phyloP scores from a whole-genome alignment of 2,329 filamentous ascomycete species.

The Colletotrichum tropicale region DNA sequence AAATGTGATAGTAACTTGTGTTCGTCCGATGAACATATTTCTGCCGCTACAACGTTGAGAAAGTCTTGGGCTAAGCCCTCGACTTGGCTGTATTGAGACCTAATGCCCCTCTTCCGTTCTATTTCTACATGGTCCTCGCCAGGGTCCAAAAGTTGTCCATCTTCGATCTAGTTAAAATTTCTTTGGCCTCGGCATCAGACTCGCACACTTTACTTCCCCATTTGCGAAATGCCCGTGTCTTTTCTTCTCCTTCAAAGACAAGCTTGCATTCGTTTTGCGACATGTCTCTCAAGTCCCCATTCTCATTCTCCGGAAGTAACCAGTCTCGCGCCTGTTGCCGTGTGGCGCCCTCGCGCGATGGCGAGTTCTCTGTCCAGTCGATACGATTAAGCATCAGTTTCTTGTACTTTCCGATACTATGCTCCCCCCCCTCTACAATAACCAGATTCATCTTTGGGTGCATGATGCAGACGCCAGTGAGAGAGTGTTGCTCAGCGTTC shows the following conservation, averaged over 20 bases:
- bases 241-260: slow-evolving; percentile 91
- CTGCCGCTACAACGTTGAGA: neutral
- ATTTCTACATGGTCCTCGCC: slow-evolving; percentile 65
- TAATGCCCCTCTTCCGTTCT: neutral
- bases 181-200: slow-evolving; percentile 86
- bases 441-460: slow-evolving; percentile 88
- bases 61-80: neutral
- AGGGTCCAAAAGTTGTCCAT: slow-evolving; percentile 96
- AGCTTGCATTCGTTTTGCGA: slow-evolving; percentile 81
- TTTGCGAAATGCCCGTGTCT: slow-evolving; percentile 79
- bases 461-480: slow-evolving; percentile 91
- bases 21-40: neutral
- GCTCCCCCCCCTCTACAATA: slow-evolving; percentile 87
- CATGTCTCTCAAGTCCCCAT: slow-evolving; percentile 80
- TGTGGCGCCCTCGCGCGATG: slow-evolving; percentile 65
- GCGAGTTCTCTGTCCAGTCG: slow-evolving; percentile 90
- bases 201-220: slow-evolving; percentile 94
- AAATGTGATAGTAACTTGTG: neutral
- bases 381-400: slow-evolving; percentile 94
- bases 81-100: neutral
- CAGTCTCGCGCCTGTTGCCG: slow-evolving; percentile 72
- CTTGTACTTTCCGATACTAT: slow-evolving; percentile 83
- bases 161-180: slow-evolving; percentile 78
- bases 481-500: slow-evolving; percentile 86
- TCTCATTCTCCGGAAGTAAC: slow-evolving; percentile 80